Conservation (phyloP, 2,329 filamentous ascomycete species). For the Zarea fungicola region DNA sequence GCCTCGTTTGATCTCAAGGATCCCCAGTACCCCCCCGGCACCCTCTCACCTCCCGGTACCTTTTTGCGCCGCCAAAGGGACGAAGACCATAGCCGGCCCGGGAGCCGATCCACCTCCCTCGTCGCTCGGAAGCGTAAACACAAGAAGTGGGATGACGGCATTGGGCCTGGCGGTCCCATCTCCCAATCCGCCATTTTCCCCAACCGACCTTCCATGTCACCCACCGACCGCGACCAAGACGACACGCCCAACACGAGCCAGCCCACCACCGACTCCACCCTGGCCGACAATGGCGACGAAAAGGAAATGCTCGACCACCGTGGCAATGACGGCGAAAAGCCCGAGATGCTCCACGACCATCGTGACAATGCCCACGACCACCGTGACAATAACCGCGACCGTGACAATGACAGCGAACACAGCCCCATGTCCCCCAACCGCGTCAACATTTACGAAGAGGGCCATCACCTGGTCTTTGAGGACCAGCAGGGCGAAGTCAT, state of each 20-base stretch:
- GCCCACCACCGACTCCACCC: conserved; percentile 29
- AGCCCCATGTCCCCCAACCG: conserved; percentile 18
- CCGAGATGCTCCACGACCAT: conserved; percentile 18
- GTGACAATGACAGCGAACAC: conserved; percentile 20
- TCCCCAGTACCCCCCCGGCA: conserved; percentile 60
- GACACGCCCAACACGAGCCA: conserved; percentile 24
- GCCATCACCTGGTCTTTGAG: conserved; percentile 73
- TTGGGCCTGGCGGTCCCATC: conserved; percentile 79
- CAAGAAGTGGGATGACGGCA: conserved; percentile 65
- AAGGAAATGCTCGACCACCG: conserved; percentile 16
- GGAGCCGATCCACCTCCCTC: conserved; percentile 55
- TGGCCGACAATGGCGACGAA: conserved; percentile 29
- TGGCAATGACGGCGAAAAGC: background rate
- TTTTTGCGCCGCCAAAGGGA: conserved; percentile 82
- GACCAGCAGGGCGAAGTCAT: conserved; percentile 84
- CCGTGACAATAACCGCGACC: background rate
- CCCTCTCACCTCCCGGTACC: conserved; percentile 66
- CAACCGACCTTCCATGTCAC: conserved; percentile 32
- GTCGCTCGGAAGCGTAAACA: conserved; percentile 58
- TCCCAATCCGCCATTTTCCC: conserved; percentile 87
- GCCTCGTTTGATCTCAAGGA: conserved; percentile 60
- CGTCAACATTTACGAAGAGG: conserved; percentile 75
- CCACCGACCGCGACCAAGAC: conserved; percentile 25
- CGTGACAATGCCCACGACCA: background rate
- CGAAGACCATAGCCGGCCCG: conserved; percentile 52